Evolutionary conservation across 352 stramenopile species (phyloP), one percentile per base, ranked within the genome.

Genomic region (Phytophthora capsici): DNA sequence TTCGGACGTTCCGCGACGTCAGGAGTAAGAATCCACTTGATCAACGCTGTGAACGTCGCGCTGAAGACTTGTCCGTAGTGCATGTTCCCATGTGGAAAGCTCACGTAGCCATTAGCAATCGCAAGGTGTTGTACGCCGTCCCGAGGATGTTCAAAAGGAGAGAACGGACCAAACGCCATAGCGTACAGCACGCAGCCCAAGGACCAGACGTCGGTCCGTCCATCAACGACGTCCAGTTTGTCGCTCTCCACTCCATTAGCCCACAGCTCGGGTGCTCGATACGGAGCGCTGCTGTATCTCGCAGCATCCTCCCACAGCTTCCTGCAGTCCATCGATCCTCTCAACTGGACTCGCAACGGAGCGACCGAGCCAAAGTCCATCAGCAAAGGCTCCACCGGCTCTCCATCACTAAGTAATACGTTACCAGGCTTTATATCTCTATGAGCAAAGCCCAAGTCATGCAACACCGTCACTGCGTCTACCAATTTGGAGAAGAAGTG

Each of bases 231-330:
- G 5, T 62, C 63, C 26, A 72, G 52, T 1, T 73, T 37, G 1
- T 48, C 40, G 6, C 50, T 63, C 12, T 46, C 59, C 9, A 64
- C 58, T 19, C 69, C 54, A 13, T 80, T 75, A 6, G 95, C 80
- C 77, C 93, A 98, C 10, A 98, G 72, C 82, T 98, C 95, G 0
- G 95, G 93, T 0, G 94, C 86, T 43, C 94, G 88, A 71, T 97
- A 98, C 0, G 91, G 60, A 32, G 95, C 90, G 25, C 90, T 98
- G 22, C 87, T 96, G 65, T 91, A 80, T 37, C 72, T 73, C 25
- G 87, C 73, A 2, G 94, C 93, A 10, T 85, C 58, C 43, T 98
- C 95, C n/a, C 86, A 88, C 12, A 98, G 36, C 16, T 61, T 54
- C 16, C 90, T 50, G 10, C 86, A 72, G 14, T 93, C 78, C 38